A percentile compares a stretch with the other conserved stretches of the same genome.
These are phyloP conservation scores for Aquilaria yunnanensis DNA, from an alignment of 345 rosid genomes.

Conservation along the genomic window DNA sequence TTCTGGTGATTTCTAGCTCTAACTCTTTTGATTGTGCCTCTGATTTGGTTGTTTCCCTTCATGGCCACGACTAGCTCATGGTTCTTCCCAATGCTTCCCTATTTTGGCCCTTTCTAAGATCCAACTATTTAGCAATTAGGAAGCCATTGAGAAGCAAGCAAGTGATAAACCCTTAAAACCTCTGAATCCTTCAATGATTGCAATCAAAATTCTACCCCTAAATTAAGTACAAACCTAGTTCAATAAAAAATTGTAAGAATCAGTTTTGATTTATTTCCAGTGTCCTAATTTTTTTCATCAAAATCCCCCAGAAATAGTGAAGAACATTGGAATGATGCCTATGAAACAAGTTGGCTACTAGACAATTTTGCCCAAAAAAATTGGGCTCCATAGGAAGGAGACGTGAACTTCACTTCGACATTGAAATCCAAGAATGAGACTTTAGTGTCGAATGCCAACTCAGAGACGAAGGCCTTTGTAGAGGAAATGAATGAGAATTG, in stretches of 20 bases:
- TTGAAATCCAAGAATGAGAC: constrained; percentile 3
- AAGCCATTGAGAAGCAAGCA: too few relatives aligned
- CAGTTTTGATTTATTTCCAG: constrained; percentile 5
- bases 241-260: constrained; percentile 7
- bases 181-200: too few relatives aligned
- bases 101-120: too few relatives aligned
- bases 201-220: constrained; percentile 12
- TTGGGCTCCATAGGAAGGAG: constrained; percentile 75
- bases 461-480: constrained; percentile 81
- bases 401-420: constrained; percentile 53
- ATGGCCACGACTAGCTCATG: too few relatives aligned
- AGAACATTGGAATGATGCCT: constrained; percentile 87
- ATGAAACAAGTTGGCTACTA: constrained; percentile 91
- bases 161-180: too few relatives aligned
- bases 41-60: too few relatives aligned
- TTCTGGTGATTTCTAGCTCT: too few relatives aligned
- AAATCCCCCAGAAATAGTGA: constrained; percentile 33
- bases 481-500: constrained; percentile 93
- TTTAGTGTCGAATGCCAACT: constrained; percentile 36
- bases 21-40: too few relatives aligned
- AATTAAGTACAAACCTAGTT: constrained; percentile 4
- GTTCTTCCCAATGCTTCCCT: too few relatives aligned
- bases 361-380: constrained; percentile 49
- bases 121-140: too few relatives aligned
- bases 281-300: constrained; percentile 26